Conservation (phyloP, 2,329 filamentous ascomycete genomes). For the Parafenestella ontariensis region DNA sequence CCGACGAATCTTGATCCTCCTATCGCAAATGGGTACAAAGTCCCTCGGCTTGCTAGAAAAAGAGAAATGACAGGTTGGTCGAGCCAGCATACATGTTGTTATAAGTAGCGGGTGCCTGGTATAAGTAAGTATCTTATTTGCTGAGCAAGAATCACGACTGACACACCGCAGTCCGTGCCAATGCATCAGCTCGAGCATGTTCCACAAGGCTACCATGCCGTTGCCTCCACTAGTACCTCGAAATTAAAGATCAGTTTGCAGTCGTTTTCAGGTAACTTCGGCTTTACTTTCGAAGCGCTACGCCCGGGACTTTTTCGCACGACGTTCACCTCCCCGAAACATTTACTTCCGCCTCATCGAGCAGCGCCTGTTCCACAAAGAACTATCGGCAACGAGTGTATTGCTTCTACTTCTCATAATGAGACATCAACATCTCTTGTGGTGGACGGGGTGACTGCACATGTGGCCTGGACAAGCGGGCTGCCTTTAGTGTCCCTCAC, state of each 20-base stretch:
- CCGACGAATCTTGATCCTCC: neutral
- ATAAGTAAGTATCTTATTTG: neutral
- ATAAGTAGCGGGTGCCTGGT: too few species aligned
- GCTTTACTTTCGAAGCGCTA: slow-evolving; percentile 70
- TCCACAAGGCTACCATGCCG: slow-evolving; percentile 44
- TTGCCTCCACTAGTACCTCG: slow-evolving; percentile 21
- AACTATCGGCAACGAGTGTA: slow-evolving; percentile 42
- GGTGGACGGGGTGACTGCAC: slow-evolving; percentile 60
- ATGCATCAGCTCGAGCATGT: slow-evolving; percentile 61
- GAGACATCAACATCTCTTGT: slow-evolving; percentile 53
- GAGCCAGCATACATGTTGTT: too few species aligned
- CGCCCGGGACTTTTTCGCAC: slow-evolving; percentile 71
- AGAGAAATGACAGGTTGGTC: neutral
- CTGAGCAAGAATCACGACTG: neutral
- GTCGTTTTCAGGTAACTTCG: slow-evolving; percentile 54
- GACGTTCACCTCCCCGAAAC: slow-evolving; percentile 67
- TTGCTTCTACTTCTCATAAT: slow-evolving; percentile 44
- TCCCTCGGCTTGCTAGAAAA: neutral
- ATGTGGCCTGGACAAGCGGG: slow-evolving; percentile 64
- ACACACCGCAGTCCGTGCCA: slow-evolving; percentile 8
- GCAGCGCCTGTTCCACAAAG: slow-evolving; percentile 59
- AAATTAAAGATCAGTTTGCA: slow-evolving; percentile 50
- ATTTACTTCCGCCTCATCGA: slow-evolving; percentile 71
- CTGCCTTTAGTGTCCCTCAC: slow-evolving; percentile 65
- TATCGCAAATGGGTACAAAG: neutral